Evolutionary conservation across 1,284 basidiomycete species (phyloP).

Genomic region (Leccinum huronense): DNA sequence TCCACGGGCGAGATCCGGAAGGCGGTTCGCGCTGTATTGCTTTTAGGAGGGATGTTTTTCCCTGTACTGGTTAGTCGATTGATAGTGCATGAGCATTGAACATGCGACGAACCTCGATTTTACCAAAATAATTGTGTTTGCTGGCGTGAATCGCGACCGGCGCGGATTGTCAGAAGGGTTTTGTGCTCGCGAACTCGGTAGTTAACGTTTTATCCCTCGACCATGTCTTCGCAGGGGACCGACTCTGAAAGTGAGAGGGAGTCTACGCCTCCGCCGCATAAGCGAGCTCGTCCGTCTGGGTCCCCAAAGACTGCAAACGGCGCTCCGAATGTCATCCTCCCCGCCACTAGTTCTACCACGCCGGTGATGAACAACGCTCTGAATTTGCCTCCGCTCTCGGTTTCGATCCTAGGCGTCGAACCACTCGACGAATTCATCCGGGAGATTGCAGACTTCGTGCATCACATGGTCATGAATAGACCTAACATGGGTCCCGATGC

Average conservation of each 20-base stretch:
- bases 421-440: conserved; percentile 93
- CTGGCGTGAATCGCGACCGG: not conserved
- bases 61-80: conserved; percentile 55
- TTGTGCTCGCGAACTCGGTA: conserved; percentile 7
- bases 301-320: conserved; percentile 20
- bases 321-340: conserved; percentile 24
- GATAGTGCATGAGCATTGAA: conserved; percentile 49
- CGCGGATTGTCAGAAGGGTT: not conserved
- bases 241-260: conserved; percentile 35
- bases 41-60: conserved; percentile 69
- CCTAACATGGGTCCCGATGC: conserved; percentile 47
- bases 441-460: conserved; percentile 88
- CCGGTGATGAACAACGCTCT: conserved; percentile 29
- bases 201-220: conserved; percentile 14
- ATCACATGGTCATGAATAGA: conserved; percentile 61
- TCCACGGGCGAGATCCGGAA: conserved; percentile 48
- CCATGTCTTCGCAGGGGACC: conserved; percentile 35
- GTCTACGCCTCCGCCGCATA: conserved; percentile 29
- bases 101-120: conserved; percentile 1
- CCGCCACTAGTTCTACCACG: conserved; percentile 13
- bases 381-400: conserved; percentile 66
- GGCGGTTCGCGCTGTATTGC: conserved; percentile 48
- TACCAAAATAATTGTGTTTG: not conserved
- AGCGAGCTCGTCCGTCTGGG: conserved; percentile 29
- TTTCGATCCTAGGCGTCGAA: conserved; percentile 89